Percentiles rank a stretch among this genome's conserved stretches.
Evolutionary conservation across 1,284 basidiomycete genomes (phyloP).

Genomic region (Neolentinus lepideus): DNA sequence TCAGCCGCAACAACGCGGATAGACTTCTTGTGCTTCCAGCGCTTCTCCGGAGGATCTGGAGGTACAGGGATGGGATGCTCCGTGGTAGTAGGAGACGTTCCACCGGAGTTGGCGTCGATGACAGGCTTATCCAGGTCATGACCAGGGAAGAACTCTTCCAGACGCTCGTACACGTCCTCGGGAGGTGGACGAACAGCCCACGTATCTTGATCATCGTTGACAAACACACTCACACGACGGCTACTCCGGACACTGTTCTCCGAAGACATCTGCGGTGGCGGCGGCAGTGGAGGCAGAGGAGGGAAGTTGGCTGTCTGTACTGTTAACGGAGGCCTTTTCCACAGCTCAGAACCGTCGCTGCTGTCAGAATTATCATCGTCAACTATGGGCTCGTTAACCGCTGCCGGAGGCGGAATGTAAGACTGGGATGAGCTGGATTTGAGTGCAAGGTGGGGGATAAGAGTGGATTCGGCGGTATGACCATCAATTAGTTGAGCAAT

Average conservation of each 20-base stretch:
- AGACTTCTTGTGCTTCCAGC: conserved; percentile 67
- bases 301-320: conserved; percentile 26
- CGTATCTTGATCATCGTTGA: conserved; percentile 46
- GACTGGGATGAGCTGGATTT: background rate
- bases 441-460: background rate
- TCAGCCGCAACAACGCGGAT: conserved; percentile 90
- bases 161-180: conserved; percentile 89
- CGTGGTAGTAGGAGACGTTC: conserved; percentile 67
- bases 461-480: conserved; percentile 2
- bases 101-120: conserved; percentile 77
- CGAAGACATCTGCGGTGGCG: conserved; percentile 8
- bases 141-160: conserved; percentile 94
- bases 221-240: conserved; percentile 51
- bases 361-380: conserved; percentile 39
- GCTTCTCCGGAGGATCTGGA: conserved; percentile 28
- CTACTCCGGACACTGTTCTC: conserved; percentile 21
- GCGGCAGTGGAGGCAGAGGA: conserved; percentile 1
- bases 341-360: conserved; percentile 28
- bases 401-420: background rate
- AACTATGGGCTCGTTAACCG: background rate
- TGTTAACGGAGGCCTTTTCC: conserved; percentile 34
- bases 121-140: conserved; percentile 96
- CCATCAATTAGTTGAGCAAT: conserved; percentile 21
- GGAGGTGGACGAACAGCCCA: conserved; percentile 90
- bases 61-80: conserved; percentile 40